These are phyloP conservation scores for Gigaspora rosea DNA, from an alignment of 192 early-diverging fungal species.

Conservation along the genomic window DNA sequence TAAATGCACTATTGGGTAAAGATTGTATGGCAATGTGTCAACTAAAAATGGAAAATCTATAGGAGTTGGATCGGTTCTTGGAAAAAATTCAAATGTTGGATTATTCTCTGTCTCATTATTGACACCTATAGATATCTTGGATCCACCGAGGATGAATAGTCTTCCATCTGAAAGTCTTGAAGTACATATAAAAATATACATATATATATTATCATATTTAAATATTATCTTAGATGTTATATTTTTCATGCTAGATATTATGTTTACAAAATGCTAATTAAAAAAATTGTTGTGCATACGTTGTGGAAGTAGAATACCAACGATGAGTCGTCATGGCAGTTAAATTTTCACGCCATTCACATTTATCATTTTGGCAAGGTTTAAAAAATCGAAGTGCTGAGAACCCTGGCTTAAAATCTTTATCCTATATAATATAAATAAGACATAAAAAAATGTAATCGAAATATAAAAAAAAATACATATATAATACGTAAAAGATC, in stretches of 20 bases:
- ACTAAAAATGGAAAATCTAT: slow-evolving; percentile 46
- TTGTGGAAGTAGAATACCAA: slow-evolving; percentile 55
- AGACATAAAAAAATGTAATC: slow-evolving; percentile 5
- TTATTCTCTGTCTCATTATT: slow-evolving; percentile 47
- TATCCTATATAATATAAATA: not conserved
- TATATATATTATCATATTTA: not conserved
- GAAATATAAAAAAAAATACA: not conserved
- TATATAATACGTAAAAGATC: not conserved
- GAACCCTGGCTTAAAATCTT: slow-evolving; percentile 35
- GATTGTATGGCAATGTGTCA: slow-evolving; percentile 54
- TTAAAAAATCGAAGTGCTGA: slow-evolving; percentile 49
- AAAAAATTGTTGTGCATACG: slow-evolving; percentile 3
- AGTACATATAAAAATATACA: not conserved
- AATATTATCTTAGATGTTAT: not conserved
- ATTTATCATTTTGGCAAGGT: slow-evolving; percentile 46
- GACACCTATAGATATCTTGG: slow-evolving; percentile 42
- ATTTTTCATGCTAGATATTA: not conserved
- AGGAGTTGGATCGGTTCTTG: slow-evolving; percentile 25
- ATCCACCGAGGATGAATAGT: slow-evolving; percentile 59
- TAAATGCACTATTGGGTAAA: slow-evolving; percentile 55
- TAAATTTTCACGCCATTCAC: slow-evolving; percentile 50
- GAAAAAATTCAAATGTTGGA: slow-evolving; percentile 44
- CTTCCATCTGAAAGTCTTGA: slow-evolving; percentile 45
- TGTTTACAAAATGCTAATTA: too few relatives aligned
- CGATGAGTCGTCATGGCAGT: slow-evolving; percentile 44